These are phyloP conservation scores for Stemphylium lycopersici DNA, from an alignment of 2,329 filamentous ascomycete genomes.

Conservation along the genomic window DNA sequence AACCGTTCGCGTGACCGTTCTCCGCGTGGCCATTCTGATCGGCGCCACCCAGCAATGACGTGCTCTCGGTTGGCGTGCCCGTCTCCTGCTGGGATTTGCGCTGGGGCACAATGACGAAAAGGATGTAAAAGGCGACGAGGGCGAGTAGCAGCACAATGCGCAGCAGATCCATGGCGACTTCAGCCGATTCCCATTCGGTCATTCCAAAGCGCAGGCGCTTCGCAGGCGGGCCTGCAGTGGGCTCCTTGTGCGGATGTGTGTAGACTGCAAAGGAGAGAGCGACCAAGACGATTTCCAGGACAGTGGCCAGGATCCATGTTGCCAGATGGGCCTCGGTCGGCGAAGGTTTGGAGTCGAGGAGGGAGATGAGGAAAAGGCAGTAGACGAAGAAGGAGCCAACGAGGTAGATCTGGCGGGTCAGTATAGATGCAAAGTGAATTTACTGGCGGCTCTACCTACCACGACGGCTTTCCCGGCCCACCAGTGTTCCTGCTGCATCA, in stretches of 20 bases:
- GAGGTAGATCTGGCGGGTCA: slow-evolving; percentile 73
- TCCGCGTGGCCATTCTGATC: slow-evolving; percentile 52
- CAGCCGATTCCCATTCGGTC: slow-evolving; percentile 67
- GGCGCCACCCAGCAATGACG: slow-evolving; percentile 64
- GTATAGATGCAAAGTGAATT: neutral
- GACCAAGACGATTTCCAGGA: slow-evolving; percentile 75
- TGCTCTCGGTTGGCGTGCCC: slow-evolving; percentile 60
- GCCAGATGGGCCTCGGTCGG: slow-evolving; percentile 80
- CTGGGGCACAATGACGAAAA: slow-evolving; percentile 55
- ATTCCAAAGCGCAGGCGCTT: slow-evolving; percentile 42
- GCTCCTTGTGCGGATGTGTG: slow-evolving; percentile 69
- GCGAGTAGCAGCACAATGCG: slow-evolving; percentile 71
- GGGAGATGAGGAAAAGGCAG: slow-evolving; percentile 81
- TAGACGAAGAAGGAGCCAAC: slow-evolving; percentile 87
- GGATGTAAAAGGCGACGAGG: slow-evolving; percentile 64
- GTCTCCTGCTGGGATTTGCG: slow-evolving; percentile 27
- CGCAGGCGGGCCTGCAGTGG: slow-evolving; percentile 51
- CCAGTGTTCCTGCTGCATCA: slow-evolving; percentile 69
- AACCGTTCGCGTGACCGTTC: slow-evolving; percentile 59
- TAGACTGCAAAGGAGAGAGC: slow-evolving; percentile 72
- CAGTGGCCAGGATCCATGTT: slow-evolving; percentile 76
- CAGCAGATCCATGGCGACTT: slow-evolving; percentile 69
- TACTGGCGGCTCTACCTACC: slow-evolving; percentile 58
- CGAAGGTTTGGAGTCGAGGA: slow-evolving; percentile 81
- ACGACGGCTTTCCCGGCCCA: slow-evolving; percentile 82